Conservation (phyloP, 306 rosid species). For the Mucuna pruriens region DNA sequence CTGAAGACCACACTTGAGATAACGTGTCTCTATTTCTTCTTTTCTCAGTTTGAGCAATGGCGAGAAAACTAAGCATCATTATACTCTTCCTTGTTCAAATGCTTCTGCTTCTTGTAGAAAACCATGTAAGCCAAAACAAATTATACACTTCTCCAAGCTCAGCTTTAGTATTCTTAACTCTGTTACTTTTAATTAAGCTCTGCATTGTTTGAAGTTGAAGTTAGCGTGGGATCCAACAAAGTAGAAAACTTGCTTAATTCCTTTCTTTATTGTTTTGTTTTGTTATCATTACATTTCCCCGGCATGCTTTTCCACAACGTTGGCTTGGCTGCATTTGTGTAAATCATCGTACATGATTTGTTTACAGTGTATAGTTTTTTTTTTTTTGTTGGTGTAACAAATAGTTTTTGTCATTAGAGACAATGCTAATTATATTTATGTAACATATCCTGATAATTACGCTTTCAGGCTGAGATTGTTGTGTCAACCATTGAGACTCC, state of each 20-base stretch:
- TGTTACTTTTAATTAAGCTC: constrained; percentile 9
- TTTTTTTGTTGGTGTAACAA: not conserved
- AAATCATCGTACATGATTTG: not conserved
- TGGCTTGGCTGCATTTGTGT: not conserved
- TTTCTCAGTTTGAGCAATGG: constrained; percentile 54
- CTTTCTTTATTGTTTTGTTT: not conserved
- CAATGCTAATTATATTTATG: not conserved
- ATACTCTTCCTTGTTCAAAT: constrained; percentile 39
- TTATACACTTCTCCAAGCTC: constrained; percentile 1
- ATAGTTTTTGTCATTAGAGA: not conserved
- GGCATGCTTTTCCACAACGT: not conserved
- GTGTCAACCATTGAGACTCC: constrained; percentile 37
- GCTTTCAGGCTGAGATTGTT: constrained; percentile 40
- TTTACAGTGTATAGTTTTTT: not conserved
- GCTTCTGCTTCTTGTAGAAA: constrained; percentile 47
- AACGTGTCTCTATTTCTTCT: not conserved
- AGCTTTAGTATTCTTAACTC: constrained; percentile 4
- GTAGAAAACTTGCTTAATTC: not conserved
- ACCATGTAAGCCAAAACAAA: constrained; percentile 58
- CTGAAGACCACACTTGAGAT: constrained; percentile 35
- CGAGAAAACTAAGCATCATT: constrained; percentile 30
- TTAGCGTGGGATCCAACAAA: not conserved
- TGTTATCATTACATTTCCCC: not conserved
- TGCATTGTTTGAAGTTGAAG: constrained; percentile 3
- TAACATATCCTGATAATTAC: not conserved